These are phyloP conservation scores for Haberlea rhodopensis DNA, from an alignment of 257 asterid genomes.

Conservation along the genomic window DNA sequence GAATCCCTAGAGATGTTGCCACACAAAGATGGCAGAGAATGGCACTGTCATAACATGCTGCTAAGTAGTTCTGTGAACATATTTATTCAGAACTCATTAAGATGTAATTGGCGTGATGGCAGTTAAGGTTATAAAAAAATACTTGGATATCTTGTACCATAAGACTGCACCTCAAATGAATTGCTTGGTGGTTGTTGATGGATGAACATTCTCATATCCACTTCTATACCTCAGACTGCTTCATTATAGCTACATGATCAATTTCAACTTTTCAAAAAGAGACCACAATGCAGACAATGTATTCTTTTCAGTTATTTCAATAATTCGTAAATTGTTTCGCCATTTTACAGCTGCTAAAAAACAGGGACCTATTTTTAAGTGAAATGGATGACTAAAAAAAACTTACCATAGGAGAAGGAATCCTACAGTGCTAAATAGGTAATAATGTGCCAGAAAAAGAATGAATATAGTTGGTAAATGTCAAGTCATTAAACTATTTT, in stretches of 20 bases:
- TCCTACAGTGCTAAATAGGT: too few species aligned
- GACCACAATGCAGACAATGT: slow-evolving; percentile 5
- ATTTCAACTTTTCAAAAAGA: slow-evolving; percentile 18
- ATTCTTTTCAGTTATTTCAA: not conserved
- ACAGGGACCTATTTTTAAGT: slow-evolving; percentile 1
- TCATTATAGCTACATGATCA: slow-evolving; percentile 21
- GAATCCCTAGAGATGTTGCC: not conserved
- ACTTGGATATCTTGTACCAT: slow-evolving; percentile 4
- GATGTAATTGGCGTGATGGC: too few species aligned
- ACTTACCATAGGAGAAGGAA: too few species aligned
- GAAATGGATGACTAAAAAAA: slow-evolving; percentile 11
- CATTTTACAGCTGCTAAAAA: slow-evolving; percentile 7
- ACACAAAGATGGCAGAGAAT: not conserved
- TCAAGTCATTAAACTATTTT: not conserved
- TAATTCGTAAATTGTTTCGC: not conserved
- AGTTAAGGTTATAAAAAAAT: too few species aligned
- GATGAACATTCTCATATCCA: slow-evolving; percentile 9
- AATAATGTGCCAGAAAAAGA: too few species aligned
- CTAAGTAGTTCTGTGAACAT: not conserved
- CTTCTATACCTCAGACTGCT: slow-evolving; percentile 12
- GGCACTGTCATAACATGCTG: not conserved
- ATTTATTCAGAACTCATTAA: not conserved
- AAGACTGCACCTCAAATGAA: slow-evolving; percentile 12
- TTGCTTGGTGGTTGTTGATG: not conserved
- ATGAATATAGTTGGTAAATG: not conserved